Base-by-base conservation (phyloP, 2,329 filamentous ascomycete genomes). In the Microsporum ferrugineum region DNA sequence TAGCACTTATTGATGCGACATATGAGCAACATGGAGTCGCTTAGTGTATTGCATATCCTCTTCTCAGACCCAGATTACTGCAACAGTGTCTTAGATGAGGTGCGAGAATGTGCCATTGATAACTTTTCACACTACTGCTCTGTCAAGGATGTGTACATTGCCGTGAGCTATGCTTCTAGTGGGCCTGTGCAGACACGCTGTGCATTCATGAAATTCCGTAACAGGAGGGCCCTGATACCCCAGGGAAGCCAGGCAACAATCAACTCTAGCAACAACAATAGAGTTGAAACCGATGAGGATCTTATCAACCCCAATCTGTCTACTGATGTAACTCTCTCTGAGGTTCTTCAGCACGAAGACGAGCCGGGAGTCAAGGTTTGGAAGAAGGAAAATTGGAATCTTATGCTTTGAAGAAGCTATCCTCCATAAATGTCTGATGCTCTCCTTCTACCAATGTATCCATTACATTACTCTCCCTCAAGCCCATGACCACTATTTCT, bases 281-380 rank as follows among this genome's bases (percentile, higher is more conserved):
- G 34, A 39, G 55, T 6, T 43, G 55, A 41, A 12, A 5, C 36
- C 5, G 62, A 61, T 8, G 62, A 62, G 47, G 62, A 62, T 5
- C 49, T 56, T 55, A 51, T 51, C 6, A 8, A 29, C 49, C 12
- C 47, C 45, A 12, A 33, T 29, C 23, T 31, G 33, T 36, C 14
- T 5, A 34, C 39, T 61, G n/a, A 29, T 38, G 41, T 55, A 36
- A 23, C 23, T 10, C 56, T 58, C 27, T 41, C 56, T 17, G 56
- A 58, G n/a, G 17, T 58, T 41, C 31, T 63, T 34, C 63, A 64
- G 33, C n/a, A 65, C n/a, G 33, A 62, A 27, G 64, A 68, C 3
- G 63, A 65, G 36, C 17, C 27, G 3, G 67, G 64, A 17, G 60
- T 69, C 55, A 68, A 66, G 57, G 65, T 70, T 57, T 70, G 68